Conservation (phyloP, 805 yeast genomes). For the Priceomyces carsonii region DNA sequence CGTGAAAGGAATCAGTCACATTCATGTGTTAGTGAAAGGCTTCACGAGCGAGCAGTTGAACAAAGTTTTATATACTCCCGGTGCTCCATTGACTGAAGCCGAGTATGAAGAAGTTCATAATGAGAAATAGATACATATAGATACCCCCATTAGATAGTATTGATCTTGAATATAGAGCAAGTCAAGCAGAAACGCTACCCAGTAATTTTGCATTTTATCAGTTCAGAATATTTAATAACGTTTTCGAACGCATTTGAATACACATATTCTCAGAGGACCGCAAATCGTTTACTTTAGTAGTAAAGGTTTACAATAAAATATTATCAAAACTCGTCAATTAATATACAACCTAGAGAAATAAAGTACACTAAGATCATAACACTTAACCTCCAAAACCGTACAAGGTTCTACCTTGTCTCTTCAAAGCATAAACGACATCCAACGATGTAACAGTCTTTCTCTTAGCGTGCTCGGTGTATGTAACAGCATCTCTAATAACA, state of each 20-base stretch:
- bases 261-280: too few relatives aligned
- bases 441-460: conserved; percentile 99
- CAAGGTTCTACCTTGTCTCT: conserved; percentile 99
- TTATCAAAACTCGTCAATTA: conserved; percentile 4
- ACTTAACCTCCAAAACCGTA: conserved; percentile 99
- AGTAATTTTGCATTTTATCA: too few relatives aligned
- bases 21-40: conserved; percentile 63
- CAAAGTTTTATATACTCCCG: conserved; percentile 14
- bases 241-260: too few relatives aligned
- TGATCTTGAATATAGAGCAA: too few relatives aligned
- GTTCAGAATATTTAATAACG: too few relatives aligned
- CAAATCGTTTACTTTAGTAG: too few relatives aligned
- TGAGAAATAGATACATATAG: neutral
- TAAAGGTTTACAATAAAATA: neutral
- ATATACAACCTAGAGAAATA: conserved; percentile 7
- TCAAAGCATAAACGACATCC: conserved; percentile 98
- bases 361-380: conserved; percentile 7
- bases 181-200: too few relatives aligned
- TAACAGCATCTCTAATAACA: conserved; percentile 98
- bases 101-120: conserved; percentile 9
- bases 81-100: conserved; percentile 15
- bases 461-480: conserved; percentile 99
- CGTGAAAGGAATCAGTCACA: conserved; percentile 63
- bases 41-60: conserved; percentile 24
- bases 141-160: too few relatives aligned